Base-by-base conservation (phyloP, 192 early-diverging fungal genomes). In the Coemansia biformis region DNA sequence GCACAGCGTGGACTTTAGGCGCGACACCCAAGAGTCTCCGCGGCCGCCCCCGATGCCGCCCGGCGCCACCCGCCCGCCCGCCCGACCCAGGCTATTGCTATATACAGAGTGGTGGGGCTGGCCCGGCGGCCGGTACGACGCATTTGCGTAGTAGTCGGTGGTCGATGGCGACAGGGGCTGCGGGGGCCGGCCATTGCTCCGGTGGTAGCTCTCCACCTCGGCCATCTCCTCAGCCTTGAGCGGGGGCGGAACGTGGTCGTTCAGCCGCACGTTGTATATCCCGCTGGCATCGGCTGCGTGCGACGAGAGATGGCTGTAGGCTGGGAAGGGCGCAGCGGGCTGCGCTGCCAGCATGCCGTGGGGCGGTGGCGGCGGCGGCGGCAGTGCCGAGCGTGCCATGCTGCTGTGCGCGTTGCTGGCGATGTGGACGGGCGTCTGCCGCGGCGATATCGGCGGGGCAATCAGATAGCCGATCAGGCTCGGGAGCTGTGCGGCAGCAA, bases 181-280 rank as follows among this genome's bases (percentile, higher is more conserved):
- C 43, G 10, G 51, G 26, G 53, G 40, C n/a, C 45, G 32, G 11
- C 46, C 26, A 22, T 37, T 28, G 32, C 39, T 54, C 43, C 57
- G 39, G 22, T 48, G 57, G 22, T 55, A 43, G 36, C 48, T 46
- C 38, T 68, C 45, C 15, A 66, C 64, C 36, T 46, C 66, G 1
- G 66, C 66, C 66, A 68, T 68, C 50, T 68, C 66, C 54, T 68
- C 66, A 3, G 66, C 48, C 32, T 50, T 54, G 30, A 68, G 43
- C 16, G 66, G 66, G 36, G 53, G 28, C 32, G 66, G 66, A 11
- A 68, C 66, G 19, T 68, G 66, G 58, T 68, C 66, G 45, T 61
- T 57, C 38, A 68, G 40, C 35, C 58, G 52, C 31, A 68, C 66
- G 26, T 68, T 61, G 58, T 68, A 68, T n/a, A 68, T 68, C 37